Conservation (phyloP, 495 filamentous ascomycete species). For the Penicillium coffeae region DNA sequence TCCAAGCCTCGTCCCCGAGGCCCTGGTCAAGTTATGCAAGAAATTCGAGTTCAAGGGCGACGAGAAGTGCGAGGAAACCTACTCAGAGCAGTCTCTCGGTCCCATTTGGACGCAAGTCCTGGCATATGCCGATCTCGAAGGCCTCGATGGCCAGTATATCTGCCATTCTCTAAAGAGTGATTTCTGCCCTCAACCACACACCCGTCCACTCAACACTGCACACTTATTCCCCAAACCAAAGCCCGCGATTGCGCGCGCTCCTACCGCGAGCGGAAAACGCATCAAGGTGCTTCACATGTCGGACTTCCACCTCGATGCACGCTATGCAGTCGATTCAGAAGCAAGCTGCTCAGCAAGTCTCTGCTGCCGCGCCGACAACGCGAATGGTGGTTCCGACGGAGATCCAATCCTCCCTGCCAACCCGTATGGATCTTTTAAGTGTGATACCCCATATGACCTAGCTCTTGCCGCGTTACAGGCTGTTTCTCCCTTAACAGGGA, state of each 20-base stretch:
- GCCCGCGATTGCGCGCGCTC: conserved; percentile 38
- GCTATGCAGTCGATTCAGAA: conserved; percentile 52
- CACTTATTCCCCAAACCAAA: conserved; percentile 54
- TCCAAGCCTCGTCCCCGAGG: conserved; percentile 44
- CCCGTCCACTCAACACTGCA: conserved; percentile 39
- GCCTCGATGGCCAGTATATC: conserved; percentile 56
- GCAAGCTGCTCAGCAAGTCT: conserved; percentile 51
- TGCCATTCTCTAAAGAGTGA: conserved; percentile 46
- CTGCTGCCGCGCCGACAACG: conserved; percentile 50
- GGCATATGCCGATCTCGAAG: conserved; percentile 49
- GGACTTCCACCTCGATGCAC: conserved; percentile 58
- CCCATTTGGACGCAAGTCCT: conserved; percentile 57
- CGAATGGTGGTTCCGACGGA: conserved; percentile 28
- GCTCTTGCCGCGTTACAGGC: conserved; percentile 55
- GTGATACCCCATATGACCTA: conserved; percentile 58
- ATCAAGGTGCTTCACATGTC: conserved; percentile 59
- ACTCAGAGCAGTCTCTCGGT: conserved; percentile 43
- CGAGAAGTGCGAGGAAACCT: conserved; percentile 43
- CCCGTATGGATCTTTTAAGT: conserved; percentile 51
- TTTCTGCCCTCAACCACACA: conserved; percentile 46
- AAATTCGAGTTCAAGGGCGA: conserved; percentile 38
- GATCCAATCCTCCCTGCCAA: conserved; percentile 45
- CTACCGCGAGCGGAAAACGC: conserved; percentile 46
- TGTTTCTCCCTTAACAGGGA: conserved; percentile 54
- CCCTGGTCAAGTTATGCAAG: conserved; percentile 50